Evolutionary conservation across 2,329 filamentous ascomycete genomes (phyloP), one percentile per base, ranked within the genome.

Genomic region (Alternaria gansuensis): DNA sequence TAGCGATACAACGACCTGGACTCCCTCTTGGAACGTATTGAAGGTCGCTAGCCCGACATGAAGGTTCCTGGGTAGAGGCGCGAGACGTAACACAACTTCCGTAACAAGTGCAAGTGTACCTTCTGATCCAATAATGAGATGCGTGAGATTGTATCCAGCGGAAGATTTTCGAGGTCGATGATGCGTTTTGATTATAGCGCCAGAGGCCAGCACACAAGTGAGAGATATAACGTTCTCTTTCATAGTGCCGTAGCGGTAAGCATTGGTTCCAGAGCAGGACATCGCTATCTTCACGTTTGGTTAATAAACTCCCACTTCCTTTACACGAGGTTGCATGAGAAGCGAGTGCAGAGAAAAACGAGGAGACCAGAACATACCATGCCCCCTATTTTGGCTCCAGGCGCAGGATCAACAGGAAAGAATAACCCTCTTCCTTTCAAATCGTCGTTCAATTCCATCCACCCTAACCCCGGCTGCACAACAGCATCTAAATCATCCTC

Each of bases 231-330:
- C 92, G 91, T 92, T 96, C 73, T 96, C 92, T 62, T 91, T 88
- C 91, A 97, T 96, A 2, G 93, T 97, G 60, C 93, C 93, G 75
- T 96, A 97, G 54, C 92, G 85, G 81, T 96, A 96, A 11, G 93
- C 90, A 75, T 97, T 97, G 7, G 93, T 97, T 52, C 93, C 93
- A 9, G 77, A 87, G 75, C 89, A 91, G 56, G 87, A 87, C 10
- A 90, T 92, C 33, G 73, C 72, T 31, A 79, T 75, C 70, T 71
- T 52, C 11, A 9, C 3, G 17, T 28, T 26, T n/a, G 2, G 34
- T 28, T 17, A 13, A 11, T 2, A 7, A 21, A 44, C 14, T 24
- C 29, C 11, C 36, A 29, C 14, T 23, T 14, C 23, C 11, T 23
- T 21, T 14, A 17, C 23, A 24, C 24, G 14, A 24, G 31, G 0